phyloP scores from a whole-genome alignment of 179 eudicot genomes.

The Sideroxylon spinosum region DNA sequence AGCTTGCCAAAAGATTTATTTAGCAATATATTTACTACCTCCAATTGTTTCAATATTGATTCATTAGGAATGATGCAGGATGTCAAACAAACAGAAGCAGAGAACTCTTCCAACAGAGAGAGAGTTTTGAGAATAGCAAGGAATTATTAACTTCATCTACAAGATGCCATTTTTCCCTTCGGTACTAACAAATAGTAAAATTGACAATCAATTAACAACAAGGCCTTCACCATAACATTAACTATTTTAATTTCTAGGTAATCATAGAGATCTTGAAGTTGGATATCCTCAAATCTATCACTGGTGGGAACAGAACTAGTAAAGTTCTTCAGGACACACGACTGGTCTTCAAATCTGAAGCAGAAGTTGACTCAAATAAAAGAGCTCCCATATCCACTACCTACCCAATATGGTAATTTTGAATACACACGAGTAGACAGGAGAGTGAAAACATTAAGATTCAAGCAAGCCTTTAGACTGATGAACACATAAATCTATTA shows the following conservation, averaged over 20 bases:
- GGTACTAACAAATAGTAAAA: not conserved
- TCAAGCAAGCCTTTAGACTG: not conserved
- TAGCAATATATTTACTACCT: constrained; percentile 33
- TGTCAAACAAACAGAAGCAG: constrained; percentile 46
- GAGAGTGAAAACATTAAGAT: not conserved
- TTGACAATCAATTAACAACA: not conserved
- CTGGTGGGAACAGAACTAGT: constrained; percentile 20
- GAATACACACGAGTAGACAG: not conserved
- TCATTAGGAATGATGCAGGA: constrained; percentile 70
- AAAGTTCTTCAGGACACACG: constrained; percentile 17
- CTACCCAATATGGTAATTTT: constrained; percentile 35
- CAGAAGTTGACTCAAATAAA: constrained; percentile 30
- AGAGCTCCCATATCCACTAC: constrained; percentile 47
- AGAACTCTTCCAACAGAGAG: constrained; percentile 54
- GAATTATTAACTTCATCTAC: constrained; percentile 51
- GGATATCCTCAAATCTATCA: constrained; percentile 27
- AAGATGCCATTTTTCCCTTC: constrained; percentile 12
- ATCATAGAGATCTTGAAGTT: constrained; percentile 54
- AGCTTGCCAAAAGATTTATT: not conserved
- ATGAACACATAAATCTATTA: not conserved
- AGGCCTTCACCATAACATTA: constrained; percentile 58
- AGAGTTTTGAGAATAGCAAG: constrained; percentile 34
- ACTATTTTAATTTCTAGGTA: constrained; percentile 49
- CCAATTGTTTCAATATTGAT: constrained; percentile 42
- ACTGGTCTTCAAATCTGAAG: constrained; percentile 29